Conservation (phyloP, 805 yeast species). For the Lipomyces yamadae region DNA sequence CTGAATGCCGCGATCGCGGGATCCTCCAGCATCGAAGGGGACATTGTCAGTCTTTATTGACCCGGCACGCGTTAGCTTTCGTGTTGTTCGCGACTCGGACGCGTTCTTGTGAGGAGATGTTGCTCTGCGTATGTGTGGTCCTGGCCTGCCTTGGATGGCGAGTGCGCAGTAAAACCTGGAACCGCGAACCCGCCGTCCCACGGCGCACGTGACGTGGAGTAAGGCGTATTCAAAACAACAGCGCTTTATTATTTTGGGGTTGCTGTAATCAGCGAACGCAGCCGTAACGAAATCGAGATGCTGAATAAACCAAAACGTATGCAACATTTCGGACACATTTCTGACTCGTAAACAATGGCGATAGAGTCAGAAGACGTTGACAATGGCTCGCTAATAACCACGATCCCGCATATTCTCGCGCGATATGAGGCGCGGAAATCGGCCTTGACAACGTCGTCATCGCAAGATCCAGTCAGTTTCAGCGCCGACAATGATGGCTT, state of each 20-base stretch:
- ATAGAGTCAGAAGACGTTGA: conserved; percentile 2
- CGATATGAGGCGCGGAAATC: not conserved
- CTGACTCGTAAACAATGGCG: not conserved
- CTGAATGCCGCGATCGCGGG: conserved; percentile 36
- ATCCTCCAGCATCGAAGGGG: conserved; percentile 28
- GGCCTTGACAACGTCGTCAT: not conserved
- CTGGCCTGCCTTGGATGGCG: not conserved
- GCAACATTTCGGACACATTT: not conserved
- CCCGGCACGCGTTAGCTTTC: conserved; percentile 7
- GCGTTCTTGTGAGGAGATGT: conserved; percentile 7
- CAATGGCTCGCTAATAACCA: not conserved
- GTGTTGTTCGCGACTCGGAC: conserved; percentile 10
- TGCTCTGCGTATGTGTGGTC: conserved; percentile 19
- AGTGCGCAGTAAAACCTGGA: conserved; percentile 1
- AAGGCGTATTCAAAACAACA: too few relatives aligned
- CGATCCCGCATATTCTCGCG: not conserved
- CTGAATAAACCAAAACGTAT: not conserved
- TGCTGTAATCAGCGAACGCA: too few relatives aligned
- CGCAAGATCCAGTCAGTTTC: not conserved
- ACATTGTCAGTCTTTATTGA: not conserved
- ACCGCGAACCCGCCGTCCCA: conserved; percentile 16
- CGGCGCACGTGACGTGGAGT: not conserved
- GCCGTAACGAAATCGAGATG: too few relatives aligned
- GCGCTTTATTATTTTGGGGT: too few relatives aligned
- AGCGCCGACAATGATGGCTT: conserved; percentile 4